A percentile compares a stretch with the other conserved stretches of the same genome.
Conservation (phyloP, 352 stramenopile genomes). For the Phytophthora ohioensis region DNA sequence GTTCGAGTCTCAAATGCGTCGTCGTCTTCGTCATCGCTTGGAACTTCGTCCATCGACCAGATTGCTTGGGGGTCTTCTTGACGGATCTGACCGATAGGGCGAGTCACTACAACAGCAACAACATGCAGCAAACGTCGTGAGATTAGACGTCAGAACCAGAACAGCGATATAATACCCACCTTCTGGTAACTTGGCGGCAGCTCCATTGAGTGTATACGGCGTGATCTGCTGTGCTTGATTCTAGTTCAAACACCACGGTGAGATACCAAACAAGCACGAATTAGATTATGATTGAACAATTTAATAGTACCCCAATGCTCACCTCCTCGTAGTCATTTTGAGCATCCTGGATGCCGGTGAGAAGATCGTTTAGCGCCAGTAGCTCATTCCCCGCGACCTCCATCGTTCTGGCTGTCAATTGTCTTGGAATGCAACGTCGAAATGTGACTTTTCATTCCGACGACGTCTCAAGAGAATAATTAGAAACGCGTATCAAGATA, state of each 20-base stretch:
- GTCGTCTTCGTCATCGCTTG: conserved; percentile 82
- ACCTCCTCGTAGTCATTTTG: conserved; percentile 42
- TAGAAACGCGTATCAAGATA: too few species aligned
- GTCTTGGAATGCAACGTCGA: conserved; percentile 1
- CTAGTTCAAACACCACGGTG: not conserved
- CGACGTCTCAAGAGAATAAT: not conserved
- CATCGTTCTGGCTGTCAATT: conserved; percentile 25
- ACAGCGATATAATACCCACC: conserved; percentile 19
- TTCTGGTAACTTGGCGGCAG: conserved; percentile 35
- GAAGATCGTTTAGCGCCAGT: conserved; percentile 45
- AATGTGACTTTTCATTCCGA: conserved; percentile 39
- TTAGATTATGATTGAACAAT: not conserved
- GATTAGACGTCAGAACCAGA: not conserved
- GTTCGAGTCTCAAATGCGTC: conserved; percentile 60
- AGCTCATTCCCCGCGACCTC: conserved; percentile 44
- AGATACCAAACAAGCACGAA: not conserved
- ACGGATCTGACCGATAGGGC: conserved; percentile 79
- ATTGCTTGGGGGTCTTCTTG: conserved; percentile 71
- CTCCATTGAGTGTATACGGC: conserved; percentile 37
- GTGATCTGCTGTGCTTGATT: conserved; percentile 33
- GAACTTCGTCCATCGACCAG: conserved; percentile 75
- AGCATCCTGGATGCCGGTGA: conserved; percentile 33
- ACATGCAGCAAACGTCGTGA: not conserved
- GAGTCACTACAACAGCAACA: conserved; percentile 44
- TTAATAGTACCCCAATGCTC: not conserved